Evolutionary conservation across 139 green algal species (phyloP), one percentile per base, ranked within the genome.

Genomic region (Chloropicon primus): DNA sequence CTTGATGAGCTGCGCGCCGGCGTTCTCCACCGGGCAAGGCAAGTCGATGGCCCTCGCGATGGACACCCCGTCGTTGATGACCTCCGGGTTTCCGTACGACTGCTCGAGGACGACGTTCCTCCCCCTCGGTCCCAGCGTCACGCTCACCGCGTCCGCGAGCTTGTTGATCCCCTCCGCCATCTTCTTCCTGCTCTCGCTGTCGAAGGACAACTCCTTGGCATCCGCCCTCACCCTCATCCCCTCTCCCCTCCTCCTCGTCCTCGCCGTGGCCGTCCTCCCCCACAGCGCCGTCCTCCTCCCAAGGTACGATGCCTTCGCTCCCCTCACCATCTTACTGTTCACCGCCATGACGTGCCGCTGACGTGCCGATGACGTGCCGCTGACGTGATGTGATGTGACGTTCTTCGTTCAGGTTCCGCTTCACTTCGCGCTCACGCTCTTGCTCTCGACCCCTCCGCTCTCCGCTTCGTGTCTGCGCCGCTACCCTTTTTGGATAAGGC

Each of bases 11-110:
- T 97, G 94, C 0, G 94, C 94, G 17, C 94, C 94, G 5, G 94
- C 94, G 74, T 98, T 98, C 88, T 98, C 94, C 54, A 97, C 89
- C 23, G 94, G 82, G 79, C 97, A 93, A 54, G 86, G 77, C 76
- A 98, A 87, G 79, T 98, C 94, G 75, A 98, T 98, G 54, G 93
- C 94, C 27, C 94, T 89, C 0, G 94, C 94, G 75, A 98, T 98
- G 74, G 93, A 95, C 28, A 98, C 94, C 27, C 94, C 94, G 80
- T 98, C 94, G 84, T 98, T 98, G 87, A 98, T 98, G 25, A 98
- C 94, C 88, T 94, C 83, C n/a, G 94, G 94, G 53, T 93, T 83
- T 29, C 93, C 93, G 76, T 96, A 97, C 54, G 89, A 83, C 84
- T 98, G 90, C 86, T 98, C 93, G 75, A 98, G 84, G 81, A 98